Evolutionary conservation across 345 rosid genomes (phyloP).

Genomic region (Ceriops decandra): DNA sequence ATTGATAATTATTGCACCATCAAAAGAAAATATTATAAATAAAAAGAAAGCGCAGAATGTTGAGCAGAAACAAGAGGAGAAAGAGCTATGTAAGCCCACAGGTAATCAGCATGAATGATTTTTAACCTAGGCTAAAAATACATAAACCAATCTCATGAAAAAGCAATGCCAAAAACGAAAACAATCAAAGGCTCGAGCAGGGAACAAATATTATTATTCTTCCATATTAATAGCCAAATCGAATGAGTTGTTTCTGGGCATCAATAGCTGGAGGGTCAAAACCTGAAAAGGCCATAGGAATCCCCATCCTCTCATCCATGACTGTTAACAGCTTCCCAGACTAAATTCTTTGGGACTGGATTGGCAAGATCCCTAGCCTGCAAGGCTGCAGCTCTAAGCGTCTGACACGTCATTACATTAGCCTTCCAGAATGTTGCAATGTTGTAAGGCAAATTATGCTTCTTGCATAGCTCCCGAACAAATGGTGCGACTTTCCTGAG

Average conservation of each 20-base stretch:
- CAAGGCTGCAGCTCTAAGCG: constrained; percentile 45
- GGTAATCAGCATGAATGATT: constrained; percentile 5
- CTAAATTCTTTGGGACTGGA: constrained; percentile 47
- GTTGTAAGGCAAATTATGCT: constrained; percentile 46
- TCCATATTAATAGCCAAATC: constrained; percentile 15
- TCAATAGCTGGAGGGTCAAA: constrained; percentile 14
- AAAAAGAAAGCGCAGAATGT: constrained; percentile 9
- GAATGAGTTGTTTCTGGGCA: constrained; percentile 6
- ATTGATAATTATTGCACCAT: not conserved
- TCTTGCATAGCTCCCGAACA: constrained; percentile 54
- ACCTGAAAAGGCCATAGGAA: constrained; percentile 4
- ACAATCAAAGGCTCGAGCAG: constrained; percentile 20
- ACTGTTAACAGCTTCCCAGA: constrained; percentile 59
- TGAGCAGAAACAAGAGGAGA: constrained; percentile 11
- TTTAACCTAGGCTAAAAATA: constrained; percentile 2
- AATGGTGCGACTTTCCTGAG: constrained; percentile 47
- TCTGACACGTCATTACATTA: constrained; percentile 35
- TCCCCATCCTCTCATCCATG: constrained; percentile 36
- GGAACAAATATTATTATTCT: constrained; percentile 18
- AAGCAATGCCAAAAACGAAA: constrained; percentile 3
- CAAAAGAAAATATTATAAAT: constrained; percentile 9
- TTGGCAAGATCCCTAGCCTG: constrained; percentile 45
- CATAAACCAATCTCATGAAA: constrained; percentile 4
- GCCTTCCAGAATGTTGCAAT: constrained; percentile 46
- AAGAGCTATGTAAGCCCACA: constrained; percentile 7